These are phyloP conservation scores for Madurella mycetomatis DNA, from an alignment of 2,329 filamentous ascomycete genomes.

Conservation along the genomic window DNA sequence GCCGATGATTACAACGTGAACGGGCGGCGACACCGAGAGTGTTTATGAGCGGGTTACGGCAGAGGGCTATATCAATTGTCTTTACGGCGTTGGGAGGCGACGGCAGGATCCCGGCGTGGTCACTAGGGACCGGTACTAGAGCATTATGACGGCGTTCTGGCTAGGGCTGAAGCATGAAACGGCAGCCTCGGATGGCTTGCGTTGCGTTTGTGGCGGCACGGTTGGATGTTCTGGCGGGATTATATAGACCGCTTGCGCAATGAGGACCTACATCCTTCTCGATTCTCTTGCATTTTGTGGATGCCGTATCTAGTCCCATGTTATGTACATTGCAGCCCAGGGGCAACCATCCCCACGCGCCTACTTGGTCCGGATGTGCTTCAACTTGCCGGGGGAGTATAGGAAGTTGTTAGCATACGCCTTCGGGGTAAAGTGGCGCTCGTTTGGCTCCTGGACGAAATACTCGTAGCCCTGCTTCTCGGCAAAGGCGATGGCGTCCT, in stretches of 20 bases:
- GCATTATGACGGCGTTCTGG: conserved; percentile 6
- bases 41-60: conserved; percentile 7
- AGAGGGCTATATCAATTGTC: background rate
- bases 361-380: conserved; percentile 78
- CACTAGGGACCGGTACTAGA: conserved; percentile 1
- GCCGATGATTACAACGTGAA: conserved; percentile 50
- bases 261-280: background rate
- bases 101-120: conserved; percentile 1
- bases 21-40: conserved; percentile 11
- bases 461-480: conserved; percentile 99
- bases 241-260: background rate
- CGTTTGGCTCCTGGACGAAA: conserved; percentile 95
- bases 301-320: background rate
- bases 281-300: background rate
- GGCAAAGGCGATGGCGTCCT: conserved; percentile 90
- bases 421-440: conserved; percentile 81
- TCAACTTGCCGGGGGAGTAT: conserved; percentile 79
- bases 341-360: background rate
- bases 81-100: conserved; percentile 12
- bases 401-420: conserved; percentile 96
- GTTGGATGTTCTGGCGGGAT: background rate
- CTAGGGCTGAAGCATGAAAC: background rate
- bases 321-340: conserved; percentile 4
- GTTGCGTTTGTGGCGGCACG: background rate
- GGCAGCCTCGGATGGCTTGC: background rate